Conservation (phyloP, 208 protist species). For the Trichomonas gallinae region DNA sequence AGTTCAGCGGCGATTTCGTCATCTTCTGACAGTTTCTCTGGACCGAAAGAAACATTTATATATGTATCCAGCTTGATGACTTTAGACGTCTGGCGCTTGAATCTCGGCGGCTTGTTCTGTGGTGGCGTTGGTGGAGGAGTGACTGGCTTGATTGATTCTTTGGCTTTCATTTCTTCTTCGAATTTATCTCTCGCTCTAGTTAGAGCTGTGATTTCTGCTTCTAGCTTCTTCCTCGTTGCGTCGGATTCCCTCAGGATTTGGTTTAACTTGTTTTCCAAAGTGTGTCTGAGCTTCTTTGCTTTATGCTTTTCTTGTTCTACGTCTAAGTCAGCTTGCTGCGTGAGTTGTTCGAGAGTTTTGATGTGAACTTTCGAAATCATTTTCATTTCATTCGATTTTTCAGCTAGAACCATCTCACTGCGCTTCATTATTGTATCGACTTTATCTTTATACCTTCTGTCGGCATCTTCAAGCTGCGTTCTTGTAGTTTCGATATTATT, state of each 20-base stretch:
- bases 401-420: neutral
- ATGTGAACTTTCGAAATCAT: neutral
- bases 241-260: neutral
- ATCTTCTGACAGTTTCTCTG: neutral
- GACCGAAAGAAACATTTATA: neutral
- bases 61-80: neutral
- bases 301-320: neutral
- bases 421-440: neutral
- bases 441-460: neutral
- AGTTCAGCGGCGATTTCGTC: neutral
- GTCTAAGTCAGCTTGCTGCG: neutral
- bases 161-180: neutral
- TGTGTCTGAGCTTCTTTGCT: neutral
- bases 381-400: conserved; percentile 3
- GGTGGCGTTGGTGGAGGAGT: neutral
- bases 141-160: neutral
- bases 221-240: neutral
- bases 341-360: neutral
- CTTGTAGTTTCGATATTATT: neutral
- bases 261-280: neutral
- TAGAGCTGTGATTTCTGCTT: neutral
- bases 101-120: neutral
- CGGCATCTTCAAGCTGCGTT: neutral
- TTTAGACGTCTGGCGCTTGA: neutral
- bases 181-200: neutral